Conservation (phyloP, 2,329 filamentous ascomycete species). For the Epichloe sylvatica region DNA sequence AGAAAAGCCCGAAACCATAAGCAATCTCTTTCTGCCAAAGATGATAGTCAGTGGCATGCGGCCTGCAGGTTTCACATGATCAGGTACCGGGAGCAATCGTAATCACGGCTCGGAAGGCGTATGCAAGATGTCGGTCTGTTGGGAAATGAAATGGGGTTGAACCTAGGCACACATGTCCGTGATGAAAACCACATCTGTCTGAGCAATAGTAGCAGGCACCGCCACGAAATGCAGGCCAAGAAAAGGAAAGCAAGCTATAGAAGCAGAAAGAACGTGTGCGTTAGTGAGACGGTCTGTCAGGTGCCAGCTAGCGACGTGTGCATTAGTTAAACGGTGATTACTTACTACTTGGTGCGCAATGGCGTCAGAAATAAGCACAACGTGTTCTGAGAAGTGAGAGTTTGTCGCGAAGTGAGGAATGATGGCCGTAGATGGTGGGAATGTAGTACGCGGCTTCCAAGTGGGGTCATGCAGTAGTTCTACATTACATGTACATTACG, state of each 20-base stretch:
- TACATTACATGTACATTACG: no score
- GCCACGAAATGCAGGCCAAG: background rate
- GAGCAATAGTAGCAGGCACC: background rate
- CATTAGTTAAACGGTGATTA: background rate
- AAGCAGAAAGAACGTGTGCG: slow-evolving; percentile 1
- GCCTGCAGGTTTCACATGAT: background rate
- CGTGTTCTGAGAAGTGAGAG: background rate
- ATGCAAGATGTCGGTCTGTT: background rate
- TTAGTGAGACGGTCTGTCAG: background rate
- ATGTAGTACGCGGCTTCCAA: background rate
- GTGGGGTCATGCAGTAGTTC: background rate
- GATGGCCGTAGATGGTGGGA: background rate
- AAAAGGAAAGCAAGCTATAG: slow-evolving; percentile 1
- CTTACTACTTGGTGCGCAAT: background rate
- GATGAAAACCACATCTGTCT: background rate
- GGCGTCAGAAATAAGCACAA: background rate
- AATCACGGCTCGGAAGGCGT: background rate
- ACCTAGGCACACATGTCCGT: background rate
- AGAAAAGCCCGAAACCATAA: background rate
- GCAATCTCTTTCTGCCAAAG: no score
- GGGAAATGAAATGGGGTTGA: background rate
- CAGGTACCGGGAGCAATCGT: background rate
- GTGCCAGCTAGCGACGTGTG: background rate
- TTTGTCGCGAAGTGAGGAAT: background rate
- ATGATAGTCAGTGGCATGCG: no score